phyloP scores from a whole-genome alignment of 2,329 filamentous ascomycete genomes.

The Trichoderma sp. region DNA sequence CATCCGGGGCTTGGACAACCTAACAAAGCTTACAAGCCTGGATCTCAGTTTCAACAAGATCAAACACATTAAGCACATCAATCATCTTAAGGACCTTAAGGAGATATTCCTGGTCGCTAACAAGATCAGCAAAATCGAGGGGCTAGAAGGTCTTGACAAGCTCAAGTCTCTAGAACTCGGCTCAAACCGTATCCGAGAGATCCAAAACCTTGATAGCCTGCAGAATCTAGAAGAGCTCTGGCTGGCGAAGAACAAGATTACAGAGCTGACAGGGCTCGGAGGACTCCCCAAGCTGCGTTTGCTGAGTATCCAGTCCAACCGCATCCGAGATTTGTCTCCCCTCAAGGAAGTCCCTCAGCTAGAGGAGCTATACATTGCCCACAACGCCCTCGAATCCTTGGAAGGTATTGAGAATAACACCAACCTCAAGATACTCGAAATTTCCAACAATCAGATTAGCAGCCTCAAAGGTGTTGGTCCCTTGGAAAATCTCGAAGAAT shows the following conservation, averaged over 20 bases:
- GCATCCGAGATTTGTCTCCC: constrained; percentile 74
- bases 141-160: constrained; percentile 69
- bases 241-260: constrained; percentile 97
- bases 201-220: constrained; percentile 78
- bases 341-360: constrained; percentile 71
- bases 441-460: constrained; percentile 81
- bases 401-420: constrained; percentile 67
- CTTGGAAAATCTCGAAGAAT: constrained; percentile 73
- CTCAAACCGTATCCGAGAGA: constrained; percentile 86
- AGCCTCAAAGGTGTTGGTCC: constrained; percentile 70
- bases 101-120: constrained; percentile 95
- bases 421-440: constrained; percentile 75
- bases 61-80: constrained; percentile 91
- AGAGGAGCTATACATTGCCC: constrained; percentile 92
- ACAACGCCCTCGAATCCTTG: constrained; percentile 82
- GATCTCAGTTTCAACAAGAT: constrained; percentile 99
- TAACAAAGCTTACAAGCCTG: constrained; percentile 72
- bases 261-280: constrained; percentile 73
- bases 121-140: constrained; percentile 85
- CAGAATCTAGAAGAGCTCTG: constrained; percentile 82
- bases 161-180: constrained; percentile 85
- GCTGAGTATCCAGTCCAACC: constrained; percentile 93
- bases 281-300: constrained; percentile 77
- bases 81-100: constrained; percentile 71
- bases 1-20: constrained; percentile 76